phyloP scores from a whole-genome alignment of 2,329 filamentous ascomycete species.

The Trichoderma oligosporum region DNA sequence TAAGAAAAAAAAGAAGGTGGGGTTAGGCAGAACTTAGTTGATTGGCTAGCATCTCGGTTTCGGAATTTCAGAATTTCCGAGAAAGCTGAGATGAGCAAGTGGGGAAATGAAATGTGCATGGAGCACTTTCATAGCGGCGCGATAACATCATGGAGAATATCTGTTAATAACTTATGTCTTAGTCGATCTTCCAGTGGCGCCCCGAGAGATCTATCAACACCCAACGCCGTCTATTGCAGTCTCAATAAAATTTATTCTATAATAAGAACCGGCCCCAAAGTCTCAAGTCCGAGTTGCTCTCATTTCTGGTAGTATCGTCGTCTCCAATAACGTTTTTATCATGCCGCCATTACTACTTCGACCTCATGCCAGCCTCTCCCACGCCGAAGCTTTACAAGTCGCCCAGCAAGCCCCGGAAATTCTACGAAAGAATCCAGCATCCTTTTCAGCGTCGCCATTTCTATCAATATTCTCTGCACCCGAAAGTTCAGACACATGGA shows the following conservation, averaged over 20 bases:
- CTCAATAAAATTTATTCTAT: neutral
- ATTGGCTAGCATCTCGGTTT: neutral
- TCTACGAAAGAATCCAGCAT: constrained; percentile 51
- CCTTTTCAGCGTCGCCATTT: constrained; percentile 53
- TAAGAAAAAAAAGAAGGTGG: constrained; percentile 1
- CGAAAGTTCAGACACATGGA: constrained; percentile 80
- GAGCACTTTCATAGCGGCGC: neutral
- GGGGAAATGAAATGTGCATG: neutral
- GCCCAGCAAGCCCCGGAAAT: constrained; percentile 59
- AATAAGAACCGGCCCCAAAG: too few relatives aligned
- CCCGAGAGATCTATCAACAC: neutral
- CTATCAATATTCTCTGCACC: constrained; percentile 50
- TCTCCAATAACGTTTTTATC: constrained; percentile 8
- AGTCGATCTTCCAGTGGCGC: neutral
- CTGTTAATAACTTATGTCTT: neutral
- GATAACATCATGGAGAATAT: constrained; percentile 13
- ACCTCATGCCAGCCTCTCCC: constrained; percentile 55
- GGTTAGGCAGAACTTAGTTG: neutral
- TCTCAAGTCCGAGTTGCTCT: neutral
- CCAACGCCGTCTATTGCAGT: neutral
- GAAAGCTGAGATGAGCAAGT: neutral
- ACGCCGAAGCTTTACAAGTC: constrained; percentile 52
- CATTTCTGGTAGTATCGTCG: neutral
- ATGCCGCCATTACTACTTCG: constrained; percentile 55
- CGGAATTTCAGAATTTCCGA: constrained; percentile 2